Conservation (phyloP, 208 protist genomes). For the Acanthamoeba castellanii region DNA sequence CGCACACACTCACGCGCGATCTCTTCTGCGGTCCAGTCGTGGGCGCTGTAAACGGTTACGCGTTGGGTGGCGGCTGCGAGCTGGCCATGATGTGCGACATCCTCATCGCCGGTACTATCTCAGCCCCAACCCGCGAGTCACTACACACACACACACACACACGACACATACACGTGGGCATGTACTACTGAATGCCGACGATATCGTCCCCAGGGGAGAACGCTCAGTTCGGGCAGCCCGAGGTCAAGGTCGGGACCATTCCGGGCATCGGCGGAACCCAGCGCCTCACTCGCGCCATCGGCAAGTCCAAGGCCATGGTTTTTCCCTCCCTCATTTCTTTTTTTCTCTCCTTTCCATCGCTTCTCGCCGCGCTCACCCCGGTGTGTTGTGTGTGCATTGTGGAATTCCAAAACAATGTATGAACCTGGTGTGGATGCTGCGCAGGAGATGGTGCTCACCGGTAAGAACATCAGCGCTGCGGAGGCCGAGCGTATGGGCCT, state of each 20-base stretch:
- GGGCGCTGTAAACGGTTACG: slow-evolving; percentile 92
- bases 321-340: too few relatives aligned
- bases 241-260: slow-evolving; percentile 91
- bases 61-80: slow-evolving; percentile 92
- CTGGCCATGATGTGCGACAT: slow-evolving; percentile 93
- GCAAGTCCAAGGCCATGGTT: slow-evolving; percentile 91
- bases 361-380: background rate
- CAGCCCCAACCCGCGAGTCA: too few relatives aligned
- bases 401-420: slow-evolving; percentile 86
- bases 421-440: slow-evolving; percentile 82
- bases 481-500: slow-evolving; percentile 86
- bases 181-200: too few relatives aligned
- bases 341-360: too few relatives aligned
- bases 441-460: slow-evolving; percentile 89
- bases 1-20: slow-evolving; percentile 86
- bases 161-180: too few relatives aligned
- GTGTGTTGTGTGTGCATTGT: slow-evolving; percentile 89
- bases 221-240: slow-evolving; percentile 91
- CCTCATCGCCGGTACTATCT: slow-evolving; percentile 75
- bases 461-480: slow-evolving; percentile 80
- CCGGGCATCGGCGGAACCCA: slow-evolving; percentile 91
- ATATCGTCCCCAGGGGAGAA: slow-evolving; percentile 61
- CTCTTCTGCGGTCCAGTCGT: too few relatives aligned
- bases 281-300: slow-evolving; percentile 89
- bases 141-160: too few relatives aligned